Evolutionary conservation across 169 alveolate genomes (phyloP), one percentile per base, ranked within the genome.

Genomic region (Eimeria praecox): DNA sequence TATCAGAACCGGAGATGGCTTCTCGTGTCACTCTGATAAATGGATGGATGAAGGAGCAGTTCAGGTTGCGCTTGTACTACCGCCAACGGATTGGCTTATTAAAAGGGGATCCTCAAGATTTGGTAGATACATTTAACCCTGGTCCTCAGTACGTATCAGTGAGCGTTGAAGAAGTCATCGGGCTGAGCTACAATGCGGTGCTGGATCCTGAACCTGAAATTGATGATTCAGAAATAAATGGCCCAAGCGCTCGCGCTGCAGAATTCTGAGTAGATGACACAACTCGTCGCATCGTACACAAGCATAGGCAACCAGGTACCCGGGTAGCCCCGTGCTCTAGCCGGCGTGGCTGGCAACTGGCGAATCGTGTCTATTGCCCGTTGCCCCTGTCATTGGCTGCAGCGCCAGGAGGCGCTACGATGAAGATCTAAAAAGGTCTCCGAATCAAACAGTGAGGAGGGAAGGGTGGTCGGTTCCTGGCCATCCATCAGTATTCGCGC

Each of bases 41-140:
- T 4, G 93, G 80, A 16, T 86, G 93, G 93, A 59, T 86, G 80
- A 86, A 86, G 82, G 75, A 86, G 66, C 93, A 86, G 62, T 62
- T 62, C n/a, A 80, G 93, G 38, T 49, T 86, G 54, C 93, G 93
- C 54, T 20, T 86, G 66, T 86, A 86, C 62, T 62, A 56, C 49
- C 33, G 38, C 46, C 59, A 86, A 86, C 82, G 93, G 56, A 42
- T 46, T 56, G 93, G 93, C 33, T 6, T 20, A 18, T 62, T 86
- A 6, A 62, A 86, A 27, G 93, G 42, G 33, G 69, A 86, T 73
- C 64, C 80, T 1, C 93, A 86, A 62, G 93, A 86, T 24, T 30
- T 59, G 16, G 75, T 86, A 3, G 93, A 33, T 18, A 52, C 66
- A 38, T 86, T 86, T 40, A 42, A 86, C 42, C 56, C 93, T 22